Conservation (phyloP, 2,329 filamentous ascomycete genomes). For the Emmonsiellopsis sp. region DNA sequence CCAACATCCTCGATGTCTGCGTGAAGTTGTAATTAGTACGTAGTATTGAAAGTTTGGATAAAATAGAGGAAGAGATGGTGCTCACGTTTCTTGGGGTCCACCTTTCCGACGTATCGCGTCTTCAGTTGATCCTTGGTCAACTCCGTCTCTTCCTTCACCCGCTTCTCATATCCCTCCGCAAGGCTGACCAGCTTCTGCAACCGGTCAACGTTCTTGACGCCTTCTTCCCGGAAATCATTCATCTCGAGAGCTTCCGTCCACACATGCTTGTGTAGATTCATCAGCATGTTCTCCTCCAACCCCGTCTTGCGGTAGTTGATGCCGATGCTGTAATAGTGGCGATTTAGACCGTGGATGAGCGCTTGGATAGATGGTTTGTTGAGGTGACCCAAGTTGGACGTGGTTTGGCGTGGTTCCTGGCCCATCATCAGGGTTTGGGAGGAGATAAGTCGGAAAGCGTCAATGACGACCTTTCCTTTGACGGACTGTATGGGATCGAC, state of each 20-base stretch:
- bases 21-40: not conserved
- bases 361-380: constrained; percentile 99
- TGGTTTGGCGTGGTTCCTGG: constrained; percentile 94
- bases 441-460: constrained; percentile 97
- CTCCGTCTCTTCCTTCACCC: constrained; percentile 97
- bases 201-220: constrained; percentile 74
- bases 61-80: constrained; percentile 10
- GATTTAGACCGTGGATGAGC: constrained; percentile 92
- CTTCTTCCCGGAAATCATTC: constrained; percentile 86
- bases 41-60: not conserved
- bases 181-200: constrained; percentile 80
- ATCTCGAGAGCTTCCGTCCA: constrained; percentile 98
- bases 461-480: constrained; percentile 98
- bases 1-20: constrained; percentile 85
- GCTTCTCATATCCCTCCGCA: constrained; percentile 95
- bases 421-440: constrained; percentile 96
- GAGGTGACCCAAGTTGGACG: constrained; percentile 91
- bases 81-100: constrained; percentile 93
- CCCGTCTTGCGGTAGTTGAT: constrained; percentile 98
- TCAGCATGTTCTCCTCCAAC: constrained; percentile 97
- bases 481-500: constrained; percentile 98
- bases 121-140: constrained; percentile 95
- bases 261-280: constrained; percentile 99
- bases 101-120: constrained; percentile 97
- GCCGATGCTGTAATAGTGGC: constrained; percentile 98